Evolutionary conservation across 768 basidiomycete species (phyloP).

Genomic region (Coprinopsis strossmayeri): DNA sequence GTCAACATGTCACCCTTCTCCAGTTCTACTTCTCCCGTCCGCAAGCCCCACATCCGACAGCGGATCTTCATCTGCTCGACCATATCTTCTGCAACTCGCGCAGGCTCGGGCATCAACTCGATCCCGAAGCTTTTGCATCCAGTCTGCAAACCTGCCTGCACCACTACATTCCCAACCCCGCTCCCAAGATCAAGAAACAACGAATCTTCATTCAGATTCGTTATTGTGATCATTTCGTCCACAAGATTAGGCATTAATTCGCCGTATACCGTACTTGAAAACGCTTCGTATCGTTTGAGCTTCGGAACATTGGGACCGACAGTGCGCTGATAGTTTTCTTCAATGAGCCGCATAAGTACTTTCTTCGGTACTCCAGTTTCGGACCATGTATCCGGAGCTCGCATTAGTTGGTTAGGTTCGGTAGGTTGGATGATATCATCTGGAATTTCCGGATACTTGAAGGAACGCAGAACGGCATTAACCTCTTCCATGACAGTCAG

Average conservation of each 20-base stretch:
- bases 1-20: conserved; percentile 84
- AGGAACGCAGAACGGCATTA: conserved; percentile 50
- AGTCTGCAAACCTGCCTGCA: conserved; percentile 76
- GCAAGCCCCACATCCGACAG: conserved; percentile 88
- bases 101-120: conserved; percentile 72
- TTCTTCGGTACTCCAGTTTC: conserved; percentile 51
- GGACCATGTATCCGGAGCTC: conserved; percentile 43
- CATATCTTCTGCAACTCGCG: conserved; percentile 73
- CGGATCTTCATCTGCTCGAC: conserved; percentile 67
- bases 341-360: conserved; percentile 69
- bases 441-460: conserved; percentile 63
- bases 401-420: conserved; percentile 43
- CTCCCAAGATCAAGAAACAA: conserved; percentile 82
- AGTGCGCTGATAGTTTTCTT: conserved; percentile 89
- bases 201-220: conserved; percentile 50
- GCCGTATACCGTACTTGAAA: conserved; percentile 84
- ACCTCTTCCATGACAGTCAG: conserved; percentile 52
- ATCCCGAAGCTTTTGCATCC: conserved; percentile 76
- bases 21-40: conserved; percentile 66
- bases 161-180: conserved; percentile 80
- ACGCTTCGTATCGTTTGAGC: conserved; percentile 74
- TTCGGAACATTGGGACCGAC: conserved; percentile 86
- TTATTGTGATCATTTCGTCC: conserved; percentile 58
- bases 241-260: conserved; percentile 83
- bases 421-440: conserved; percentile 36